Evolutionary conservation across 1,139 yeast species (phyloP), one percentile per base, ranked within the genome.

Genomic region (Blastobotrys petasosporus): DNA sequence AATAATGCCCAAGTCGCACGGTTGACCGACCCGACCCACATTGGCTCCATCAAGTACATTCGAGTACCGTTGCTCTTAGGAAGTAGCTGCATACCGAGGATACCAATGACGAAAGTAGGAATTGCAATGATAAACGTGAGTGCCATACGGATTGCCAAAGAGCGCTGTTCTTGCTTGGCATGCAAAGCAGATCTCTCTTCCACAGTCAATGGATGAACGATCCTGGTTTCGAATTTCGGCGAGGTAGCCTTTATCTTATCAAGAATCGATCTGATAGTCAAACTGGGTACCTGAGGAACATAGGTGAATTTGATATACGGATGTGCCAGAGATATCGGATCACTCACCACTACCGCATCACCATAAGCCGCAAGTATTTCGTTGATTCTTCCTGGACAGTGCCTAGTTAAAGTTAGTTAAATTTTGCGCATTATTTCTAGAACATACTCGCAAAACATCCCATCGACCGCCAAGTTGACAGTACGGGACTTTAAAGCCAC

Each of bases 81-180:
- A n/a, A 80, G 60, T 41, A 83, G 65, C 5, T 82, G 73, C 86
- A 82, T 81, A 5, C 79, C 81, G 12, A 83, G 79, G 35, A 84
- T 73, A 0, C 87, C 90, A 54, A 83, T 73, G 2, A 80, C 59
- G 54, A 82, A 80, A 0, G 92, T 80, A 0, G 92, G 92, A 29
- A 84, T 74, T 1, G 85, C 83, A 42, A 79, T 63, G 0, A 73
- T 47, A 0, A 76, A 66, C 0, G 86, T 73, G 7, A 80, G 59
- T 0, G 64, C 51, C 32, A 84, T 67, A 43, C 88, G 69, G 16
- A 62, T 58, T 1, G 70, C 64, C 10, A 84, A 71, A 29, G 66
- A 68, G 33, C 59, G 46, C 8, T 79, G 73, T 57, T 82, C 90
- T 23, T 60, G 57, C 37, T 61, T 65, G 2, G 85, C 72, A 48